Percentiles rank a stretch among this genome's conserved stretches.
phyloP scores from a whole-genome alignment of 257 asterid genomes.

The Orobanche coerulescens region DNA sequence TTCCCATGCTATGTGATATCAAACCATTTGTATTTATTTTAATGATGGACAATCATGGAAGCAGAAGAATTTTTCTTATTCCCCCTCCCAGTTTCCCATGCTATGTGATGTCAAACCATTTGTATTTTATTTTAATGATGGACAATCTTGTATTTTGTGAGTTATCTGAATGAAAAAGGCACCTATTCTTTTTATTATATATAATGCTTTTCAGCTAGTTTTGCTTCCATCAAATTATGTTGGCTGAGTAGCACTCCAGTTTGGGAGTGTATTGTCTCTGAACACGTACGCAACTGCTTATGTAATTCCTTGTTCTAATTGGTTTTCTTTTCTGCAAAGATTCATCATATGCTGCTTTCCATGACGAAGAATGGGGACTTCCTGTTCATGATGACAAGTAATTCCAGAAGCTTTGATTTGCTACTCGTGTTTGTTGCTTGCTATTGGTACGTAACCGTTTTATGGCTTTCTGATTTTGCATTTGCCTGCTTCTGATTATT shows the following conservation, averaged over 20 bases:
- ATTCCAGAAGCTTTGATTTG: background rate
- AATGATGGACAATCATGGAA: background rate
- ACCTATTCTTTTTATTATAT: background rate
- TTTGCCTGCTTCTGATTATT: conserved; percentile 16
- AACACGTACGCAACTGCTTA: conserved; percentile 8
- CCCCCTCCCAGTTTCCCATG: background rate
- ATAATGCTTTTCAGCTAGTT: background rate
- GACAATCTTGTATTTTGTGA: background rate
- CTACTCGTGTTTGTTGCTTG: conserved; percentile 4
- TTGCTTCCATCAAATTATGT: background rate
- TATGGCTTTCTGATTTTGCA: conserved; percentile 20
- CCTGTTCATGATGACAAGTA: conserved; percentile 64
- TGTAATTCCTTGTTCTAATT: conserved; percentile 24
- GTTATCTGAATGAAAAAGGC: background rate
- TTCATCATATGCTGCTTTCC: conserved; percentile 55
- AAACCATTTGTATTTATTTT: background rate
- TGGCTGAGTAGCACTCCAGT: background rate
- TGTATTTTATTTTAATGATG: conserved; percentile 8
- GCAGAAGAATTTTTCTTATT: background rate
- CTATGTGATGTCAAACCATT: background rate
- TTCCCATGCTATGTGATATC: background rate
- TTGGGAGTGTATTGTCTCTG: conserved; percentile 5
- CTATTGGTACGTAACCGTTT: conserved; percentile 4
- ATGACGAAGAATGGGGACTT: conserved; percentile 82
- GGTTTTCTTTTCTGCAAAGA: conserved; percentile 31